Evolutionary conservation across 257 asterid genomes (phyloP).

Genomic region (Solanum raphanifolium): DNA sequence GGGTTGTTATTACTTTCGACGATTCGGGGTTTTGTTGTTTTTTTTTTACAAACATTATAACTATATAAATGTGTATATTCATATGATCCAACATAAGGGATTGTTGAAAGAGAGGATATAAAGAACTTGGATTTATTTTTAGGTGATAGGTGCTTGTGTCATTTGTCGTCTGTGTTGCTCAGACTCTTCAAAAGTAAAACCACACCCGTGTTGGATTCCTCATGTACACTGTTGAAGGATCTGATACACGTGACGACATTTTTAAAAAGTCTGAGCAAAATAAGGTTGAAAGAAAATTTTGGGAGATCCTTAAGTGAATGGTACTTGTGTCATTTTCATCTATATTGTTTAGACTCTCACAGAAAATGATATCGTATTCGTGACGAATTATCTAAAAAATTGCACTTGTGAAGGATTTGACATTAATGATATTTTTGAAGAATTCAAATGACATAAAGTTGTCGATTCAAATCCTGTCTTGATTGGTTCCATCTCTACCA

Average conservation of each 20-base stretch:
- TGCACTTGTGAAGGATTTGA: not conserved
- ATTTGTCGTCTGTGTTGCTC: not conserved
- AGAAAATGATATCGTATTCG: fast-evolving
- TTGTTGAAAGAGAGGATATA: not conserved
- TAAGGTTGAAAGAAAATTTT: not conserved
- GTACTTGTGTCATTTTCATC: not conserved
- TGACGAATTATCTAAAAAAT: too few relatives aligned
- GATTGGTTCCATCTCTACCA: too few relatives aligned
- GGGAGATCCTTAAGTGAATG: not conserved
- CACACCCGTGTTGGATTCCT: too few relatives aligned
- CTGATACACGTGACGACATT: not conserved
- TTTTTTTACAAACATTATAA: not conserved
- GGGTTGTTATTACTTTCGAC: not conserved
- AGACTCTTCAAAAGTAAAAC: too few relatives aligned
- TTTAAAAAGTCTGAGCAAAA: not conserved
- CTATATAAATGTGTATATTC: not conserved
- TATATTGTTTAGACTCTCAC: not conserved
- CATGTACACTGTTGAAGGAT: not conserved
- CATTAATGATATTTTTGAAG: not conserved
- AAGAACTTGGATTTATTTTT: not conserved
- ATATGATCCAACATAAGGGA: not conserved
- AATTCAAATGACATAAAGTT: too few relatives aligned
- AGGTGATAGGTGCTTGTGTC: not conserved
- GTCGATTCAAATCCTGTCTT: too few relatives aligned
- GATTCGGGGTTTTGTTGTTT: not conserved